Conservation (phyloP, 2,329 filamentous ascomycete species). For the Xylariaceae sp. region DNA sequence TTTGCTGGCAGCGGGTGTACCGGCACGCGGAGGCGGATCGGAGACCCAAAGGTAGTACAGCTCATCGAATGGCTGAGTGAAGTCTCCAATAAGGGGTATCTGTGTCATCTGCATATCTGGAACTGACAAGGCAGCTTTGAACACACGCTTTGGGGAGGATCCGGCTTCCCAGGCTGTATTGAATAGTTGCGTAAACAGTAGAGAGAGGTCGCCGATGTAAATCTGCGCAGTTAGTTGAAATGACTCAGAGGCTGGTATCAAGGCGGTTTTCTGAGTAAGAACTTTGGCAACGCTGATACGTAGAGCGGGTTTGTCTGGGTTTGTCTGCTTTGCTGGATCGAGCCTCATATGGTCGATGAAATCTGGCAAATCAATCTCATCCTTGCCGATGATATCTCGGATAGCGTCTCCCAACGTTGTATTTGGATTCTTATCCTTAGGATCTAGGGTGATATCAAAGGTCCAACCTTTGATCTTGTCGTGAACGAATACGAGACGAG, state of each 20-base stretch:
- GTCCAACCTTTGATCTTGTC: neutral
- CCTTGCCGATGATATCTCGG: neutral
- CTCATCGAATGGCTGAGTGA: conserved; percentile 36
- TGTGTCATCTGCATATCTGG: conserved; percentile 20
- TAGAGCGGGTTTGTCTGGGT: neutral
- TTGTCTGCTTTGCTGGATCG: too few relatives aligned
- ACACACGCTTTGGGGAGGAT: conserved; percentile 1
- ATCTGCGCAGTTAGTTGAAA: conserved; percentile 1
- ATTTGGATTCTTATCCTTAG: neutral
- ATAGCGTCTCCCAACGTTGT: conserved; percentile 6
- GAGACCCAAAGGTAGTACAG: conserved; percentile 33
- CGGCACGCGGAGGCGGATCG: conserved; percentile 20
- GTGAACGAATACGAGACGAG: too few relatives aligned
- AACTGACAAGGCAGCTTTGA: neutral
- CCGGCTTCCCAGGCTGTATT: neutral
- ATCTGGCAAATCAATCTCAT: conserved; percentile 5
- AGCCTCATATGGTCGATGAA: conserved; percentile 6
- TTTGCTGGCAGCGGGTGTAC: neutral
- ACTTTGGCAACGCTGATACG: neutral
- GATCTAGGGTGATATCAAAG: neutral
- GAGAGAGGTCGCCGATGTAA: neutral
- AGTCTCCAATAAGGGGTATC: conserved; percentile 30
- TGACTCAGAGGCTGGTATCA: neutral
- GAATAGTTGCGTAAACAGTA: conserved; percentile 1
- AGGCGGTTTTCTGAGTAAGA: too few relatives aligned